phyloP scores from a whole-genome alignment of 805 yeast species.

The Metschnikowia anglica region DNA sequence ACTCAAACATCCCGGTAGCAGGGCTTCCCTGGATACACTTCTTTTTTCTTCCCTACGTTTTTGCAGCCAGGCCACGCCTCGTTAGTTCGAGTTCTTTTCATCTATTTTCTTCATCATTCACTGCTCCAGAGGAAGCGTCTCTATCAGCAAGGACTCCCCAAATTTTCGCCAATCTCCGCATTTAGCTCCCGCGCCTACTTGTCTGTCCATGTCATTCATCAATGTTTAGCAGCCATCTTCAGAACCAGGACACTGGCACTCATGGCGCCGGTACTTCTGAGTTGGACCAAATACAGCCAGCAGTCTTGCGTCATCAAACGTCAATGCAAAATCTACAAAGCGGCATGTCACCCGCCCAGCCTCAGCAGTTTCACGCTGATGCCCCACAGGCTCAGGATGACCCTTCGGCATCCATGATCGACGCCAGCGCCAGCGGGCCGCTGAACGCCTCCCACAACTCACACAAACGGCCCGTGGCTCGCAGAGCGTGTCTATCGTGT shows the following conservation, averaged over 20 bases:
- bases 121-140: no score
- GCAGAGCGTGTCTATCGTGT: slow-evolving; percentile 61
- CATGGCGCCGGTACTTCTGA: not conserved
- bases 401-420: not conserved
- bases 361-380: not conserved
- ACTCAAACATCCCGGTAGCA: not conserved
- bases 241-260: not conserved
- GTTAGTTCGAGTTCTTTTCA: no score
- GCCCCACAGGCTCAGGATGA: not conserved
- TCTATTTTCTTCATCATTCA: no score
- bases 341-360: not conserved
- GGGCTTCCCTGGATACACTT: not conserved
- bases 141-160: no score
- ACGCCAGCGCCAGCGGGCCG: not conserved
- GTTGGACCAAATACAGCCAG: not conserved
- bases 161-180: no score
- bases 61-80: slow-evolving; percentile 6
- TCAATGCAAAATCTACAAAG: not conserved
- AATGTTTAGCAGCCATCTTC: slow-evolving; percentile 2
- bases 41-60: not conserved
- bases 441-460: not conserved
- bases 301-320: not conserved
- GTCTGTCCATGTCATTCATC: not conserved
- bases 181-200: no score
- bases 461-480: slow-evolving; percentile 49